Percentiles rank a stretch among this genome's conserved stretches.
Evolutionary conservation across 1,284 basidiomycete genomes (phyloP).

Genomic region (Naganishia liquefaciens): DNA sequence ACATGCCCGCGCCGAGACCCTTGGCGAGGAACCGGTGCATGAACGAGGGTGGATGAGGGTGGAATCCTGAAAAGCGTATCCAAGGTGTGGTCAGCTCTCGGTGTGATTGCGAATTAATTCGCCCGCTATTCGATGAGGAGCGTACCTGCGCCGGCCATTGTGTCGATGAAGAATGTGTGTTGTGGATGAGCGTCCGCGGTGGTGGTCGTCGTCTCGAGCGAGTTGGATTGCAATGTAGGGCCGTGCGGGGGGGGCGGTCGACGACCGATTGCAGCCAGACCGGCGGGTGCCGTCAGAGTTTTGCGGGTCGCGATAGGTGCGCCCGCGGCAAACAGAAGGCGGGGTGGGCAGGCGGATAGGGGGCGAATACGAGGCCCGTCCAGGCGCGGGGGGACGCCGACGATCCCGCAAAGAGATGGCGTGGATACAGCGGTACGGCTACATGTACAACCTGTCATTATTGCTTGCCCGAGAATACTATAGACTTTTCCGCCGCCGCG

Average conservation of each 20-base stretch:
- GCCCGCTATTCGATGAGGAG: too few relatives aligned
- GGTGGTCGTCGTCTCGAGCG: not conserved
- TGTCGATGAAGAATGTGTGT: slow-evolving; percentile 17
- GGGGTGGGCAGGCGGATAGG: too few relatives aligned
- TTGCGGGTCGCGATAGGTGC: slow-evolving; percentile 13
- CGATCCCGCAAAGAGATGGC: not conserved
- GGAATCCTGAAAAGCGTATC: slow-evolving; percentile 61
- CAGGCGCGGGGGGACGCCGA: too few relatives aligned
- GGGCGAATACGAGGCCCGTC: not conserved
- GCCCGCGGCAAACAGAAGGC: not conserved
- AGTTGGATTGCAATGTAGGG: slow-evolving; percentile 1
- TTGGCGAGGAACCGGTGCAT: slow-evolving; percentile 77
- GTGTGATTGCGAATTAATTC: too few relatives aligned
- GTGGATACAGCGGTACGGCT: not conserved
- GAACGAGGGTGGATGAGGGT: slow-evolving; percentile 78
- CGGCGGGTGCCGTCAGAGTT: not conserved
- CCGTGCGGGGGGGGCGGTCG: not conserved
- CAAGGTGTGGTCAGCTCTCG: not conserved
- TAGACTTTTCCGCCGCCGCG: not conserved
- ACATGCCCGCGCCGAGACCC: slow-evolving; percentile 85
- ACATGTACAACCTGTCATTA: not conserved
- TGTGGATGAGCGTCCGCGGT: not conserved
- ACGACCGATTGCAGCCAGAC: slow-evolving; percentile 7
- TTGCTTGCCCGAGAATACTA: not conserved
- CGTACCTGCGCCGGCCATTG: slow-evolving; percentile 45